These are phyloP conservation scores for Trichoderma pleuroti DNA, from an alignment of 2,329 filamentous ascomycete genomes.

Conservation along the genomic window DNA sequence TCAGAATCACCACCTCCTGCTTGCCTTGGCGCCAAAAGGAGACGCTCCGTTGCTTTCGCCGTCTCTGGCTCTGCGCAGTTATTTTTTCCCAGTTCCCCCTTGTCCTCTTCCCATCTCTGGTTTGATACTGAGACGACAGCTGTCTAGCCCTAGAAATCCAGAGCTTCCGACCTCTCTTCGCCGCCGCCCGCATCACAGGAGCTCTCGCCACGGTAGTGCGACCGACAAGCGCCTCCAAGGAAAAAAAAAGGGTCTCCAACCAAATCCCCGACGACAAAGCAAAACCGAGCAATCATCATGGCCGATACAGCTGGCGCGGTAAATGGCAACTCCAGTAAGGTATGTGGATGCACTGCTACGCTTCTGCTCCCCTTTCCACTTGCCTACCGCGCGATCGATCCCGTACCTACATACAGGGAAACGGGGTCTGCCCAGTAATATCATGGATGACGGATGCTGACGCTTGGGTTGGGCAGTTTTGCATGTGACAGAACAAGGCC, in stretches of 20 bases:
- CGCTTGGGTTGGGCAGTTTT: constrained; percentile 21
- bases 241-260: background rate
- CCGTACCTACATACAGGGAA: constrained; percentile 9
- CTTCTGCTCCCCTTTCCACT: constrained; percentile 19
- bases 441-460: constrained; percentile 43
- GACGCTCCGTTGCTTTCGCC: constrained; percentile 12
- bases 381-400: constrained; percentile 1
- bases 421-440: constrained; percentile 2
- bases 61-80: constrained; percentile 16
- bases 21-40: background rate
- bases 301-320: constrained; percentile 34
- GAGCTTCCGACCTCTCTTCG: constrained; percentile 7
- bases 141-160: background rate
- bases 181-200: background rate
- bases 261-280: constrained; percentile 40
- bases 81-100: background rate
- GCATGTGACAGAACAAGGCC: constrained; percentile 17
- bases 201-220: background rate
- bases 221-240: constrained; percentile 1
- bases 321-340: constrained; percentile 54
- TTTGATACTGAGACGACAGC: constrained; percentile 6
- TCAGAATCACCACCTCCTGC: background rate
- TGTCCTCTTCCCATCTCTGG: background rate
- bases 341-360: constrained; percentile 32
- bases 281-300: constrained; percentile 24